A percentile compares a stretch with the other conserved stretches of the same genome.
These are phyloP conservation scores for Calonectria crousiana DNA, from an alignment of 2,329 filamentous ascomycete genomes.

Conservation along the genomic window DNA sequence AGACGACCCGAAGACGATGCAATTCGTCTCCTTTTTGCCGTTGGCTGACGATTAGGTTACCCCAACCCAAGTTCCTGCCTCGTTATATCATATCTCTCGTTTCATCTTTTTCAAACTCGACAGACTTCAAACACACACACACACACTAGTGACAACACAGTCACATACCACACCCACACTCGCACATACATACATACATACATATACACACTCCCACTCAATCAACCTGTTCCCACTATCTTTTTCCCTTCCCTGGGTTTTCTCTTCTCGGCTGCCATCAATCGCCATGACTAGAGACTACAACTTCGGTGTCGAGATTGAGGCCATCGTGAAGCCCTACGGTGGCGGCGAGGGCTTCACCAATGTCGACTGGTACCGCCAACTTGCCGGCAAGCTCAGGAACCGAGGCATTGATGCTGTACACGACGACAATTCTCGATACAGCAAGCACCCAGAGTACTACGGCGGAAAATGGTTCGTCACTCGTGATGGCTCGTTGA, in stretches of 20 bases:
- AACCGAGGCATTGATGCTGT: constrained; percentile 54
- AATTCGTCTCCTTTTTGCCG: constrained; percentile 9
- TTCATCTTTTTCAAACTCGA: neutral
- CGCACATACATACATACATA: neutral
- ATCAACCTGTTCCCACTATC: neutral
- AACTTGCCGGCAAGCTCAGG: constrained; percentile 53
- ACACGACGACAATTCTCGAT: constrained; percentile 52
- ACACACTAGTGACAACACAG: neutral
- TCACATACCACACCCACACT: neutral
- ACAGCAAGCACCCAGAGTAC: constrained; percentile 57
- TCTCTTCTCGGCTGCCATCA: neutral
- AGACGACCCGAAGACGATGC: neutral
- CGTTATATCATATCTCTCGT: neutral
- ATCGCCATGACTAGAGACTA: constrained; percentile 49
- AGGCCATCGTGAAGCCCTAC: constrained; percentile 53
- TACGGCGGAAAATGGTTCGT: constrained; percentile 58
- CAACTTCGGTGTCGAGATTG: constrained; percentile 57
- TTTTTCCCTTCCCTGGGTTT: neutral
- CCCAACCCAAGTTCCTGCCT: neutral
- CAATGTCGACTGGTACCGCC: constrained; percentile 55
- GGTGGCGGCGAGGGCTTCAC: constrained; percentile 51
- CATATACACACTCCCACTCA: neutral
- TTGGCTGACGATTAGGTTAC: constrained; percentile 5
- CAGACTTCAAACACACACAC: neutral
- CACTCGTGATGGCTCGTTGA: constrained; percentile 54